Base-by-base conservation (phyloP, 2,329 filamentous ascomycete genomes). In the Trichoderma oligosporum region DNA sequence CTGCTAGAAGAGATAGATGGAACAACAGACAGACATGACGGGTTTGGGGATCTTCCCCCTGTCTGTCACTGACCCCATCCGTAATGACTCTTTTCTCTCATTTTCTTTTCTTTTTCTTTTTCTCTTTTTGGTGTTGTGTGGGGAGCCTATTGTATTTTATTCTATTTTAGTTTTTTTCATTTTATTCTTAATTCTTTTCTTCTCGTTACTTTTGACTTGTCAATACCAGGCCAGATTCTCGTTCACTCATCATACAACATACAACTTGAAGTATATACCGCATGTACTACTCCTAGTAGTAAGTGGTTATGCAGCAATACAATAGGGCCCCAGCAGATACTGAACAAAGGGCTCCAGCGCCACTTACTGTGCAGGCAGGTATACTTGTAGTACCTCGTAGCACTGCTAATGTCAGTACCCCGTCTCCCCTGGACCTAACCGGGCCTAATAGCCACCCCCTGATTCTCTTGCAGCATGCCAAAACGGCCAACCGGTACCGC, bases 1-100 rank as follows among this genome's bases (percentile, higher is more conserved):
- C 52, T 55, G 52, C 18, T 41, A 55, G 52, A 55, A 20, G 52
- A 31, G 52, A 25, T 41, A 55, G 52, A 55, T 29, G 52, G 38
- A 45, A 46, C 52, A 55, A n/a, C n/a, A n/a, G n/a, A n/a, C 39
- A 46, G 52, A 55, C 41, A 22, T 44, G n/a, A n/a, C n/a, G n/a
- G n/a, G n/a, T n/a, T n/a, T n/a, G n/a, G n/a, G n/a, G n/a, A n/a
- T n/a, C n/a, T n/a, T n/a, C n/a, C n/a, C n/a, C n/a, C n/a, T n/a
- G n/a, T n/a, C n/a, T n/a, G n/a, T n/a, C n/a, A n/a, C 52, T 41
- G 52, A 39, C 52, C 45, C 51, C 51, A 29, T 41, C 39, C 39
- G 41, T 27, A 54, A 55, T 18, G n/a, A 9, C 20, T 18, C 25
- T 35, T 12, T 27, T 45, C 22, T 54, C 33, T 27, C n/a, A 18